Conservation (phyloP, 139 green algal genomes). For the Micractinium sp. region DNA sequence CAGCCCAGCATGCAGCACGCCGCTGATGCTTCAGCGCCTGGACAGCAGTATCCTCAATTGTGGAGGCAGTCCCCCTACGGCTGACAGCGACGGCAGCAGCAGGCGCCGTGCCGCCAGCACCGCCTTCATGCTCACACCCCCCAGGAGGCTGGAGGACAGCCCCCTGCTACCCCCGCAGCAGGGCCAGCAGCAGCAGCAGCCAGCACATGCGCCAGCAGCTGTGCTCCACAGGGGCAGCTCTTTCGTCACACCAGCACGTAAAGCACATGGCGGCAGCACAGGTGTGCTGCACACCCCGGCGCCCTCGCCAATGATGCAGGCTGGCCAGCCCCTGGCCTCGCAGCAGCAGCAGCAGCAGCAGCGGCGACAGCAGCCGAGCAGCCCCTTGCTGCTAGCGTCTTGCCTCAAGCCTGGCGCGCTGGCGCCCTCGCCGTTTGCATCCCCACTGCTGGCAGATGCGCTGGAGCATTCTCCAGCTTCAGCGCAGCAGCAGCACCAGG, state of each 20-base stretch:
- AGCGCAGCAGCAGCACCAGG: too few relatives aligned
- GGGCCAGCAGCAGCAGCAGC: background rate
- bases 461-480: background rate
- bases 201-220: too few relatives aligned
- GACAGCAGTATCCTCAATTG: background rate
- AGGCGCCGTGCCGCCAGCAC: background rate
- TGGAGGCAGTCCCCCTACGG: background rate
- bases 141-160: slow-evolving; percentile 3
- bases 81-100: background rate
- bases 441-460: background rate
- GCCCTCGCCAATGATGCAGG: background rate
- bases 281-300: background rate
- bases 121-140: slow-evolving; percentile 1
- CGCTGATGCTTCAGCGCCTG: background rate
- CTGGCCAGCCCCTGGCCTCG: background rate
- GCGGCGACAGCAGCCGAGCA: background rate
- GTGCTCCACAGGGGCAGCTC: too few relatives aligned
- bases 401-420: slow-evolving; percentile 5
- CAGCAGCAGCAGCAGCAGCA: slow-evolving; percentile 3
- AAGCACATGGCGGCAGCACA: background rate
- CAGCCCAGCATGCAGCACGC: background rate
- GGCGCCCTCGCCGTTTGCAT: background rate
- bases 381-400: slow-evolving; percentile 8
- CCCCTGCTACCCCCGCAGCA: background rate
- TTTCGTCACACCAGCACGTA: background rate